Conservation (phyloP, 768 basidiomycete species). For the Tricholoma furcatifolium region DNA sequence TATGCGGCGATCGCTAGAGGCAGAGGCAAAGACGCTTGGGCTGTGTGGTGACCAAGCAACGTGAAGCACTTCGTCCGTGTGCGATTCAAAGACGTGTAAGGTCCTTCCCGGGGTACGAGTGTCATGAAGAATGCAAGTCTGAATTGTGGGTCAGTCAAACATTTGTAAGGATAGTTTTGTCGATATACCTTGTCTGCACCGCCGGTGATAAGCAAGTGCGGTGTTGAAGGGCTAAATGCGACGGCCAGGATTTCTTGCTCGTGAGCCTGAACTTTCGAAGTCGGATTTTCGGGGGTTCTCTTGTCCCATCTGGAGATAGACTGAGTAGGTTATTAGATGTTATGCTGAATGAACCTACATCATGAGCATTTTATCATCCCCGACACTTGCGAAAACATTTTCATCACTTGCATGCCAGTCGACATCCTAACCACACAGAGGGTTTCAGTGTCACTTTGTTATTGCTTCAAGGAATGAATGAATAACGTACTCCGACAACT, state of each 20-base stretch:
- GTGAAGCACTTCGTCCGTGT: slow-evolving; percentile 93
- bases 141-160: background rate
- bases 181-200: slow-evolving; percentile 84
- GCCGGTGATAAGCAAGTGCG: slow-evolving; percentile 83
- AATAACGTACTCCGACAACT: slow-evolving; percentile 77
- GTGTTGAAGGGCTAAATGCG: slow-evolving; percentile 81
- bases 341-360: slow-evolving; percentile 55
- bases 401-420: slow-evolving; percentile 90
- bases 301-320: slow-evolving; percentile 81
- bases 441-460: background rate
- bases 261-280: slow-evolving; percentile 78
- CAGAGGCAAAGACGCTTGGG: slow-evolving; percentile 90
- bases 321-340: background rate
- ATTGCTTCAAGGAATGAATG: background rate
- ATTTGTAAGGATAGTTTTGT: background rate
- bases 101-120: slow-evolving; percentile 70
- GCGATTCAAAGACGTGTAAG: slow-evolving; percentile 88
- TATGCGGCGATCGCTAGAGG: slow-evolving; percentile 88
- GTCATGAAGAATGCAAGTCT: slow-evolving; percentile 92
- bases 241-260: slow-evolving; percentile 89
- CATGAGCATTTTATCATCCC: slow-evolving; percentile 93
- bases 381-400: slow-evolving; percentile 89
- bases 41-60: slow-evolving; percentile 95
- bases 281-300: slow-evolving; percentile 67
- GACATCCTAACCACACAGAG: slow-evolving; percentile 65